Conservation (phyloP, 2,329 filamentous ascomycete species). For the Pestalotiopsis sp. region DNA sequence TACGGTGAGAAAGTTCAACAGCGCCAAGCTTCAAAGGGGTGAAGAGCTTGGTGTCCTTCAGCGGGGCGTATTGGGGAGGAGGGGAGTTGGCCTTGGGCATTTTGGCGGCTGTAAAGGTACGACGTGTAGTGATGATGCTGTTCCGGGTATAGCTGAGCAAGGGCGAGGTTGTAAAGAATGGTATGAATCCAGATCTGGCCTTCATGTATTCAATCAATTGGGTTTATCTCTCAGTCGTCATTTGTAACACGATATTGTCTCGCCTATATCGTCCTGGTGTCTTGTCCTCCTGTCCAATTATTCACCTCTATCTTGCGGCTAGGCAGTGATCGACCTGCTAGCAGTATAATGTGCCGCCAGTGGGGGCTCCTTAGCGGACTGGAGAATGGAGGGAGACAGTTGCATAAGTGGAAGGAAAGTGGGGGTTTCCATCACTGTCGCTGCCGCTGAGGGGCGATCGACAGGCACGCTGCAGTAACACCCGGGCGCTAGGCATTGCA, state of each 20-base stretch:
- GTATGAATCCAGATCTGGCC: neutral
- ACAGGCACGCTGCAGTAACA: neutral
- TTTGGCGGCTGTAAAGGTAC: neutral
- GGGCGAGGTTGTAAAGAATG: neutral
- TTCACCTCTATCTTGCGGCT: neutral
- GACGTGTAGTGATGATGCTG: neutral
- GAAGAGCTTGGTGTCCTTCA: conserved; percentile 34
- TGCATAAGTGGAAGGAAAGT: neutral
- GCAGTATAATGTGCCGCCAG: neutral
- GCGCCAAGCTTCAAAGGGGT: conserved; percentile 36
- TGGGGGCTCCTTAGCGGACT: neutral
- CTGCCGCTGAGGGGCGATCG: neutral
- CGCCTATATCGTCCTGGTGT: neutral
- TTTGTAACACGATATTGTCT: neutral
- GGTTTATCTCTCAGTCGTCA: neutral
- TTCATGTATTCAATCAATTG: neutral
- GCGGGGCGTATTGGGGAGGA: conserved; percentile 14
- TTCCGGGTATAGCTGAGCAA: neutral
- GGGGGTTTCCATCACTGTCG: neutral
- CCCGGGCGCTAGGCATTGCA: neutral
- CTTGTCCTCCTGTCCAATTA: neutral
- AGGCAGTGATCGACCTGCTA: neutral
- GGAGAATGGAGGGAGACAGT: neutral
- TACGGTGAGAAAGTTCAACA: conserved; percentile 35
- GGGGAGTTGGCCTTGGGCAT: conserved; percentile 9